Evolutionary conservation across 805 yeast genomes (phyloP), one percentile per base, ranked within the genome.

Genomic region (Yueomyces sp.): DNA sequence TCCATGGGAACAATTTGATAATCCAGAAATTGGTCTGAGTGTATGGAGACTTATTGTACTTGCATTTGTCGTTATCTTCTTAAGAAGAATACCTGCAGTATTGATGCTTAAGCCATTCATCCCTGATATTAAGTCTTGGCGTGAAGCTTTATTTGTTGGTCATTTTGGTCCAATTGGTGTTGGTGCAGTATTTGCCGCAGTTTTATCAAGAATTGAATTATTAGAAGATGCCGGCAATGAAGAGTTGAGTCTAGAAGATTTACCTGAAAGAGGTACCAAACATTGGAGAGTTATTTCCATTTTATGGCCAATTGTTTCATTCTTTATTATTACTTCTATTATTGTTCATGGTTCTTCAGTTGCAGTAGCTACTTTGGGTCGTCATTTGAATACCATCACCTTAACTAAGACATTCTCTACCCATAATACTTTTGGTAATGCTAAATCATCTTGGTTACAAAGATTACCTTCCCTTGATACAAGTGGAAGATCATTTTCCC

Each of bases 151-250:
- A 3, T 87, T 87, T 61, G 85, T 94, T 59, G 96, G 96, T 27
- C 95, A 86, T 64, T 87, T 88, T 60, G 96, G 96, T 19, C 96
- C 96, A 2, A 84, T 87, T 56, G 96, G 96, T 40, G 96, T 86
- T 26, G 95, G 95, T 45, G 95, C 95, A 1, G 70, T 86, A 5
- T 86, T 83, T 61, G 90, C 92, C 38, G 79, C 85, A 4, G 79
- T 87, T 41, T 67, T 86, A 48, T 85, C 94, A 0, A 74, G 90
- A 48, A 74, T 77, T 7, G 82, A 79, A 47, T 64, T 83, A 43
- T 94, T 85, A 55, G 67, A 63, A 5, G 66, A 64, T 45, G 64
- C 68, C 19, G 67, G 73, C 27, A 65, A 57, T 4, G 74, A 72
- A 29, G 74, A 73, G 37, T 77, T 83, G 0, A 90, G 90, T 0